Base-by-base conservation (phyloP, 2,329 filamentous ascomycete genomes). In the Dactylellina sp. region DNA sequence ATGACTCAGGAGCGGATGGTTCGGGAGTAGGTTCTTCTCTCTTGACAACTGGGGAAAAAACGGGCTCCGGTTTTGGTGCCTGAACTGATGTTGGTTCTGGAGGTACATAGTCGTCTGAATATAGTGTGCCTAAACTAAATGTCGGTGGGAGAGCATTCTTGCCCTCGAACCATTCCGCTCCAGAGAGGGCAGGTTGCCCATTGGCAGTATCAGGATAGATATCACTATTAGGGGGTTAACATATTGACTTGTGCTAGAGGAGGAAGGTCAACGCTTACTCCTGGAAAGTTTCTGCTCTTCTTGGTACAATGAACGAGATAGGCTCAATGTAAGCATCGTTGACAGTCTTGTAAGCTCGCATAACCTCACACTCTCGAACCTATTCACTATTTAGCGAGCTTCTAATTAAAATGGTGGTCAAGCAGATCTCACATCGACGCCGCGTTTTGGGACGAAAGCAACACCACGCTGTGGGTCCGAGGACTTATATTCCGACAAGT, bases 401-500 rank as follows among this genome's bases (percentile, higher is more conserved):
- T 24, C 53, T 18, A 20, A 60, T 16, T 39, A 16, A 35, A 44
- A 7, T 46, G 11, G 1, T 35, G 22, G 6, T 11, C 39, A 1
- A 7, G n/a, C n/a, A 60, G 14, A 46, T 81, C 86, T 80, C 80
- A 91, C 90, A 81, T 97, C 97, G 79, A 99, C 91, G 76, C 94
- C 95, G 76, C 95, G 91, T 83, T 96, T 94, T 60, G 95, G 95
- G 80, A 98, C 83, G 82, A 99, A 98, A 35, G 92, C 95, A 78
- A 99, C 86, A 78, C 95, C 95, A 80, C 95, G 89, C 83, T 99
- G 95, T 32, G 95, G 94, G 77, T 99, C 95, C 40, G 86, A 84
- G n/a, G 95, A 98, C 83, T 97, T 97, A 86, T 98, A 95, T 81
- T 98, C 94, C 76, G 93, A 96, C 62, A 99, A 84, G 82, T 91